Evolutionary conservation across 805 yeast species (phyloP).

Genomic region (Zygosaccharomyces kombuchaensis): DNA sequence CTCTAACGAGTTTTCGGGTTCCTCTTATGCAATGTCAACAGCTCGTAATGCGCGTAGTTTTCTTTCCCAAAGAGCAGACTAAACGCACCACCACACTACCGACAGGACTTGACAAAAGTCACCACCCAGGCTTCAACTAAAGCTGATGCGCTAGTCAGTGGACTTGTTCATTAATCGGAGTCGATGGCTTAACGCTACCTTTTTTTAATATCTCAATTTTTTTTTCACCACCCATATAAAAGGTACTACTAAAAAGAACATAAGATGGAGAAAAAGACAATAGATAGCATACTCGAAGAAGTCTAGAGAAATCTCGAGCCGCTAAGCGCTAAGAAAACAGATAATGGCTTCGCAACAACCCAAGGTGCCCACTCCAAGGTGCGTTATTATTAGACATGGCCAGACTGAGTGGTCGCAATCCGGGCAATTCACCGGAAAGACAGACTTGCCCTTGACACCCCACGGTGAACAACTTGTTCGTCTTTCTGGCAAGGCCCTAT

Average conservation of each 20-base stretch:
- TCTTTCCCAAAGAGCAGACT: background rate
- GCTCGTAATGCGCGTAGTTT: background rate
- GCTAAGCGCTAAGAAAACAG: background rate
- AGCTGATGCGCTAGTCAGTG: background rate
- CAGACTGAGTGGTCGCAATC: slow-evolving; percentile 95
- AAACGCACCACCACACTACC: background rate
- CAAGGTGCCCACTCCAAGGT: slow-evolving; percentile 53
- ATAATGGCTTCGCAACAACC: slow-evolving; percentile 14
- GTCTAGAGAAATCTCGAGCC: background rate
- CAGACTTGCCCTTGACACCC: slow-evolving; percentile 74
- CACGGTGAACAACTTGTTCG: slow-evolving; percentile 75
- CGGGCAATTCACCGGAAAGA: slow-evolving; percentile 85
- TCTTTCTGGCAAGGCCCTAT: slow-evolving; percentile 65
- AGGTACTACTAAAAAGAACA: background rate
- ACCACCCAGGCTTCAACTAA: background rate
- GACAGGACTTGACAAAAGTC: background rate
- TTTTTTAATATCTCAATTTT: background rate
- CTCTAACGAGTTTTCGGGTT: background rate
- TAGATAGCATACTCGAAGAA: background rate
- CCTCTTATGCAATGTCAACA: background rate
- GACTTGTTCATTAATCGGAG: background rate
- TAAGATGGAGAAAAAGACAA: background rate
- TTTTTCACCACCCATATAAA: background rate
- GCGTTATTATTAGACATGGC: slow-evolving; percentile 73
- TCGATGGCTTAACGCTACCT: background rate